Percentiles rank a stretch among this genome's conserved stretches.
Evolutionary conservation across 768 basidiomycete species (phyloP).

Genomic region (Tricholoma furcatifolium): DNA sequence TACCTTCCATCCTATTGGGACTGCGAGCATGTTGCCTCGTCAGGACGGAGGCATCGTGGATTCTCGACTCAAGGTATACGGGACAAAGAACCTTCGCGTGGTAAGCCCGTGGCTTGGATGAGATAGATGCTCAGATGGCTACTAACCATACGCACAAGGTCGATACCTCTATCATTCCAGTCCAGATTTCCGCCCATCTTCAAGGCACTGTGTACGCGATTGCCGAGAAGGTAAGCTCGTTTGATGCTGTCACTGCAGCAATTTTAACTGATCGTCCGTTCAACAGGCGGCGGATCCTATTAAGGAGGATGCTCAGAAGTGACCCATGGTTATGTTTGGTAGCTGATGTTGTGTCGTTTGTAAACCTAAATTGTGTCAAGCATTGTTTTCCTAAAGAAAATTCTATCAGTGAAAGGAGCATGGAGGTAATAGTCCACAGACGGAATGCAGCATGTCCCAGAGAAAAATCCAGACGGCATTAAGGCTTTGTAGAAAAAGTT

Average conservation of each 20-base stretch:
- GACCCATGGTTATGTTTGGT: too few relatives aligned
- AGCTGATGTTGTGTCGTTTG: too few relatives aligned
- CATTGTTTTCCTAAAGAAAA: too few relatives aligned
- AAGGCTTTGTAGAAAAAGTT: too few relatives aligned
- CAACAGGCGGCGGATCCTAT: not conserved
- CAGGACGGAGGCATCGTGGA: slow-evolving; percentile 36
- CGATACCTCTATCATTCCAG: slow-evolving; percentile 20
- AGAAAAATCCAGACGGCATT: too few relatives aligned
- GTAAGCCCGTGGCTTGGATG: too few relatives aligned
- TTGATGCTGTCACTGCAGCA: slow-evolving; percentile 19
- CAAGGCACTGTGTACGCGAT: slow-evolving; percentile 19
- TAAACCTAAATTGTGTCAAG: too few relatives aligned
- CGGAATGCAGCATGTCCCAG: too few relatives aligned
- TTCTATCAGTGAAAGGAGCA: too few relatives aligned
- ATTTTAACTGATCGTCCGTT: slow-evolving; percentile 1
- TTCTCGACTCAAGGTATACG: slow-evolving; percentile 33
- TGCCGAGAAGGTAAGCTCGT: slow-evolving; percentile 20
- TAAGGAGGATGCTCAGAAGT: slow-evolving; percentile 1
- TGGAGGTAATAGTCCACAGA: too few relatives aligned
- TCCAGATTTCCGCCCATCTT: slow-evolving; percentile 15
- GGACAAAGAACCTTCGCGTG: slow-evolving; percentile 32
- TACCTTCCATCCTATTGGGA: slow-evolving; percentile 4
- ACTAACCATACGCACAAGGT: too few relatives aligned
- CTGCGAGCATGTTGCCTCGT: slow-evolving; percentile 3
- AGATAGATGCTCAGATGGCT: too few relatives aligned